A percentile compares a stretch with the other conserved stretches of the same genome.
Evolutionary conservation across 1,284 basidiomycete genomes (phyloP).

Genomic region (Heterobasidion occidentale): DNA sequence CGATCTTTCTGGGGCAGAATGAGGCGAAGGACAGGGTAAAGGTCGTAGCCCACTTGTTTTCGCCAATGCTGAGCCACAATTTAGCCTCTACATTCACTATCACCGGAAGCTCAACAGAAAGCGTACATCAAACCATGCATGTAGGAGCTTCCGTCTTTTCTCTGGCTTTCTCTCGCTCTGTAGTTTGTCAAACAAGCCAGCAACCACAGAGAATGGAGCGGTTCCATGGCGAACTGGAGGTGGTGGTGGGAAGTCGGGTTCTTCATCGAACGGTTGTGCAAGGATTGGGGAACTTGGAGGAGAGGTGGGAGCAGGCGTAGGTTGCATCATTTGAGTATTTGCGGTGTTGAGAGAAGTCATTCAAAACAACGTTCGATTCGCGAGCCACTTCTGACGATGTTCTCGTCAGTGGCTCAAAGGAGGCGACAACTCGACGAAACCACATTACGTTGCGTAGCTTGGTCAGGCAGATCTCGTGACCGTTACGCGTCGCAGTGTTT

Average conservation of each 20-base stretch:
- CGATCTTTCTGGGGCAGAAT: slow-evolving; percentile 87
- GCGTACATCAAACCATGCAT: slow-evolving; percentile 70
- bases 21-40: slow-evolving; percentile 70
- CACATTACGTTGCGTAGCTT: neutral
- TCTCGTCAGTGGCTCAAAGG: no score
- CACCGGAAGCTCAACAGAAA: slow-evolving; percentile 4
- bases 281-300: neutral
- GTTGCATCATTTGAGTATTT: neutral
- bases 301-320: neutral
- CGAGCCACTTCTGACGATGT: neutral
- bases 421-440: no score
- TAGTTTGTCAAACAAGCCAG: slow-evolving; percentile 61
- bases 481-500: neutral
- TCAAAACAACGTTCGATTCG: neutral
- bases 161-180: slow-evolving; percentile 65
- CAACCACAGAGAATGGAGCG: slow-evolving; percentile 60
- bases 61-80: slow-evolving; percentile 58
- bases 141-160: slow-evolving; percentile 51
- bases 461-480: neutral
- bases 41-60: slow-evolving; percentile 60
- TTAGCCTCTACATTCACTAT: neutral
- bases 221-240: slow-evolving; percentile 52
- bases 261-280: neutral
- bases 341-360: neutral
- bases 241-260: slow-evolving; percentile 34